A percentile compares a stretch with the other conserved stretches of the same genome.
phyloP scores from a whole-genome alignment of 768 basidiomycete genomes.

The Lactarius sanguifluus region DNA sequence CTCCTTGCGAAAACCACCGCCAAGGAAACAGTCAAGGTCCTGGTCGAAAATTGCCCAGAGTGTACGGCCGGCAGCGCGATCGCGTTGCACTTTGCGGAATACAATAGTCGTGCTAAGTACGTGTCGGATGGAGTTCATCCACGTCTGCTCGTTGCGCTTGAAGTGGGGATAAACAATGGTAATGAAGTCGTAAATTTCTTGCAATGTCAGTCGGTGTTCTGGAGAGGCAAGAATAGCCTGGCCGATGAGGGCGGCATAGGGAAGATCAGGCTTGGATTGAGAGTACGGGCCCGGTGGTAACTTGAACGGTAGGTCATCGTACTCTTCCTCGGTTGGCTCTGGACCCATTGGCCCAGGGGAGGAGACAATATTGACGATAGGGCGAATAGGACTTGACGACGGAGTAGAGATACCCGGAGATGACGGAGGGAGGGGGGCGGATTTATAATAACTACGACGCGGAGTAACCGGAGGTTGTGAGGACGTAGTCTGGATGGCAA shows the following conservation, averaged over 20 bases:
- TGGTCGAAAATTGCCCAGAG: slow-evolving; percentile 87
- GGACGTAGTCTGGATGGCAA: slow-evolving; percentile 33
- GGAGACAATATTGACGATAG: slow-evolving; percentile 73
- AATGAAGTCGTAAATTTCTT: slow-evolving; percentile 97
- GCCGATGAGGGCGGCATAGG: slow-evolving; percentile 94
- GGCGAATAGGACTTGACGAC: slow-evolving; percentile 58
- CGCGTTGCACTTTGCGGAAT: slow-evolving; percentile 82
- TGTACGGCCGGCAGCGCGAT: slow-evolving; percentile 75
- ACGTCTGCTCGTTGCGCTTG: slow-evolving; percentile 89
- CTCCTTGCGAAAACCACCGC: slow-evolving; percentile 77
- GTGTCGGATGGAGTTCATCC: slow-evolving; percentile 99
- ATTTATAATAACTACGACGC: slow-evolving; percentile 43
- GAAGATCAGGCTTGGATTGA: slow-evolving; percentile 74
- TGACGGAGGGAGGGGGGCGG: slow-evolving; percentile 54
- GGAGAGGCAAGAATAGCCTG: slow-evolving; percentile 88
- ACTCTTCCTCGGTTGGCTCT: slow-evolving; percentile 61
- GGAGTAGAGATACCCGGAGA: slow-evolving; percentile 64
- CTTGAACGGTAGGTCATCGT: slow-evolving; percentile 65
- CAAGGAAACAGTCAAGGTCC: slow-evolving; percentile 78
- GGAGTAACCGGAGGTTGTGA: slow-evolving; percentile 51
- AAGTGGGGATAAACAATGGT: slow-evolving; percentile 92
- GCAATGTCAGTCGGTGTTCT: slow-evolving; percentile 81
- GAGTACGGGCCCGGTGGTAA: slow-evolving; percentile 87
- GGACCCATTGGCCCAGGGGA: slow-evolving; percentile 78
- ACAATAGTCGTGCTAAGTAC: slow-evolving; percentile 90